These are phyloP conservation scores for Cyberlindnera bimundalis DNA, from an alignment of 805 yeast genomes.

Conservation along the genomic window DNA sequence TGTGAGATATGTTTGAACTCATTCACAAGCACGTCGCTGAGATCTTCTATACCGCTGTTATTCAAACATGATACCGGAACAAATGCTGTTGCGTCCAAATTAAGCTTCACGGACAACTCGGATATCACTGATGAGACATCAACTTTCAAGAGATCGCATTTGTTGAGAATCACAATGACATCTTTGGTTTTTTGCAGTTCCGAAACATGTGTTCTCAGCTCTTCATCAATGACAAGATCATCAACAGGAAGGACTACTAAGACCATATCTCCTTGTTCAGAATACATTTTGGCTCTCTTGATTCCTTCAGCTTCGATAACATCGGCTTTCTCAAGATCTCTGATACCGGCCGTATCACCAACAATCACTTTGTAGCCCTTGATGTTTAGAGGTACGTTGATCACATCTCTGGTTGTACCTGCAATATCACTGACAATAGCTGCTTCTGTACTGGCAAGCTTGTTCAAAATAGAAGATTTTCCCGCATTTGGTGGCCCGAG, in stretches of 20 bases:
- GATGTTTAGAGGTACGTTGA: constrained; percentile 78
- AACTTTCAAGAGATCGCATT: constrained; percentile 45
- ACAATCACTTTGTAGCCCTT: constrained; percentile 79
- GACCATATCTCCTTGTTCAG: constrained; percentile 61
- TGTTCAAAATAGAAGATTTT: constrained; percentile 80
- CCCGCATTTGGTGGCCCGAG: constrained; percentile 97
- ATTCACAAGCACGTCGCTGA: constrained; percentile 41
- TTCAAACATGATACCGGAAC: constrained; percentile 57
- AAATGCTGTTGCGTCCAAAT: constrained; percentile 25
- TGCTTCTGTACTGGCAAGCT: constrained; percentile 72
- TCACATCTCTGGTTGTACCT: constrained; percentile 90
- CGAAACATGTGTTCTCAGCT: constrained; percentile 38
- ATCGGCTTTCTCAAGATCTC: constrained; percentile 48
- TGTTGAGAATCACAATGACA: constrained; percentile 52
- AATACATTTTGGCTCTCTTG: constrained; percentile 60
- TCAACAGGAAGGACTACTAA: constrained; percentile 59
- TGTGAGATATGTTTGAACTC: constrained; percentile 48
- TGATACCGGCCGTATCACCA: constrained; percentile 92
- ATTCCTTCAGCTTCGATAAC: constrained; percentile 79
- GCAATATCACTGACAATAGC: constrained; percentile 90
- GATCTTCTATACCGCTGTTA: constrained; percentile 49
- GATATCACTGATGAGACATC: constrained; percentile 23
- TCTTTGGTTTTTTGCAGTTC: constrained; percentile 27
- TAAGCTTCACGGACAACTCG: constrained; percentile 23
- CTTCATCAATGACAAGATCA: constrained; percentile 33